phyloP scores from a whole-genome alignment of 2,329 filamentous ascomycete species.

The Talaromyces islandicus region DNA sequence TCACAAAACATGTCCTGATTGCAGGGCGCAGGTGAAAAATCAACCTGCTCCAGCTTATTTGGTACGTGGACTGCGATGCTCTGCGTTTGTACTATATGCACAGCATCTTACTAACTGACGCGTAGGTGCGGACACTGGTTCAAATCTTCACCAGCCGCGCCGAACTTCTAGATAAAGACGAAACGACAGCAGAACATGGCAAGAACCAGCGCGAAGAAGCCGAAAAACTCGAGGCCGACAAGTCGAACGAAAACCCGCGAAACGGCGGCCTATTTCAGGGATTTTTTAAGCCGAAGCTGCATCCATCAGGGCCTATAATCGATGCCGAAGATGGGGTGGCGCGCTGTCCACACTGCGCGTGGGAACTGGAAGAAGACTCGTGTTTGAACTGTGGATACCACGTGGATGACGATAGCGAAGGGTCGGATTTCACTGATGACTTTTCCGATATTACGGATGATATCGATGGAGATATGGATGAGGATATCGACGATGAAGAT shows the following conservation, averaged over 20 bases:
- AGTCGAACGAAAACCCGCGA: slow-evolving; percentile 43
- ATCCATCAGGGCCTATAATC: slow-evolving; percentile 38
- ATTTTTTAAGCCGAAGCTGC: slow-evolving; percentile 40
- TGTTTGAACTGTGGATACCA: slow-evolving; percentile 54
- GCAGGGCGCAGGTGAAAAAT: slow-evolving; percentile 52
- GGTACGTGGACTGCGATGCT: slow-evolving; percentile 32
- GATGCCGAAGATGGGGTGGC: slow-evolving; percentile 57
- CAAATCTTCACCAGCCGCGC: slow-evolving; percentile 55
- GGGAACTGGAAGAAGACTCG: slow-evolving; percentile 54
- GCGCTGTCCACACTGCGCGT: slow-evolving; percentile 57
- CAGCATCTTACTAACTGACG: not conserved
- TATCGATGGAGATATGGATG: slow-evolving; percentile 26
- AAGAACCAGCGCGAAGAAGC: slow-evolving; percentile 55
- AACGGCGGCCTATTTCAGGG: slow-evolving; percentile 60
- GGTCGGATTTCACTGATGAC: slow-evolving; percentile 25
- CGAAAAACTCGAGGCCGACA: slow-evolving; percentile 55
- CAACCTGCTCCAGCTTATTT: slow-evolving; percentile 61
- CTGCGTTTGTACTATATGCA: not conserved
- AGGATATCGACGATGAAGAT: slow-evolving; percentile 13
- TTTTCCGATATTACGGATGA: slow-evolving; percentile 39
- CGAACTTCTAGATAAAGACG: slow-evolving; percentile 57
- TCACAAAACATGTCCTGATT: slow-evolving; percentile 65
- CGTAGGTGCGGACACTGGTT: slow-evolving; percentile 58
- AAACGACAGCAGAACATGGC: slow-evolving; percentile 57
- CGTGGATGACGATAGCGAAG: slow-evolving; percentile 37